Percentiles rank a stretch among this genome's conserved stretches.
These are phyloP conservation scores for Nicotiana obtusifolia DNA, from an alignment of 257 asterid genomes.

Conservation along the genomic window DNA sequence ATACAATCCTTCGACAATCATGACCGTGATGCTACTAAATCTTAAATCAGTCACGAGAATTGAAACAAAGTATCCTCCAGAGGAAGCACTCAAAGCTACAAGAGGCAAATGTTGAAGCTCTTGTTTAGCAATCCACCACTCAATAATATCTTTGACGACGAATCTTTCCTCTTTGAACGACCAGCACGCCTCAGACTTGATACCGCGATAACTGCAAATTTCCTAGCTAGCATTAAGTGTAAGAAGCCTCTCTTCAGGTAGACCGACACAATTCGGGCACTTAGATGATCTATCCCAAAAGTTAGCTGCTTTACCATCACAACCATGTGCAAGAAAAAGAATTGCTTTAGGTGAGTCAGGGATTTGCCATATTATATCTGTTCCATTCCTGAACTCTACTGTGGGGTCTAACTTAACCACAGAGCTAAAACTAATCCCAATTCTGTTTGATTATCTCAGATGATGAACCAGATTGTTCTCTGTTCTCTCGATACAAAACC, in stretches of 20 bases:
- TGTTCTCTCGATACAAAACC: slow-evolving; percentile 35
- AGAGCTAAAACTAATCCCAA: slow-evolving; percentile 51
- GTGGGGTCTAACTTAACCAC: slow-evolving; percentile 48
- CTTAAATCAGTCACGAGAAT: slow-evolving; percentile 50
- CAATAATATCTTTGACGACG: slow-evolving; percentile 46
- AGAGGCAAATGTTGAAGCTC: slow-evolving; percentile 55
- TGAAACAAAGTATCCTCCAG: slow-evolving; percentile 91
- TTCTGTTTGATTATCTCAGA: slow-evolving; percentile 30
- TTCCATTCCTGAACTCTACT: slow-evolving; percentile 51
- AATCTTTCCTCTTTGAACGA: slow-evolving; percentile 53
- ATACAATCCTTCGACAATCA: slow-evolving; percentile 87
- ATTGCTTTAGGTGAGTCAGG: slow-evolving; percentile 76
- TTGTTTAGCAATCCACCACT: slow-evolving; percentile 55
- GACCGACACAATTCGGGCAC: slow-evolving; percentile 69
- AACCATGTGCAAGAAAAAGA: slow-evolving; percentile 88
- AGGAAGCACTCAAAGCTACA: slow-evolving; percentile 84
- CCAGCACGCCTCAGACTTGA: slow-evolving; percentile 82
- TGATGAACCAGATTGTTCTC: slow-evolving; percentile 22
- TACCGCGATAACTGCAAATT: slow-evolving; percentile 64
- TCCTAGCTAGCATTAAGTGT: slow-evolving; percentile 79
- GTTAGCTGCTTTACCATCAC: slow-evolving; percentile 68
- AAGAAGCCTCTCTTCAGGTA: slow-evolving; percentile 87
- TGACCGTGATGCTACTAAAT: slow-evolving; percentile 48
- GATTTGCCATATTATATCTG: slow-evolving; percentile 76
- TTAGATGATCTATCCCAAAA: slow-evolving; percentile 80